phyloP scores from a whole-genome alignment of 495 filamentous ascomycete genomes.

The Hypoxylon cercidicola region DNA sequence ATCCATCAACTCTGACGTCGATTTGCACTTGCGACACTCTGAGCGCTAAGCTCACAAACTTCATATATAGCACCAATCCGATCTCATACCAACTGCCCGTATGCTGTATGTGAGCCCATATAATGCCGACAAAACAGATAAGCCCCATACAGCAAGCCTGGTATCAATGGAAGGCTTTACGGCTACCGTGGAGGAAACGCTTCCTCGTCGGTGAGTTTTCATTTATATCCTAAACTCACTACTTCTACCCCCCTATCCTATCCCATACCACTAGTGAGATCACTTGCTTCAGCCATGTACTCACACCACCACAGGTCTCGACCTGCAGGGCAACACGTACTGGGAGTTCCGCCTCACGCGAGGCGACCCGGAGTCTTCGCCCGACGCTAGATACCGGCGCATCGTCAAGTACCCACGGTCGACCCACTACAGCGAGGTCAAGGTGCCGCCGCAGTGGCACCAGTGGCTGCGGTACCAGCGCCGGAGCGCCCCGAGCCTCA shows the following conservation, averaged over 20 bases:
- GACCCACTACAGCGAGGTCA: conserved; percentile 74
- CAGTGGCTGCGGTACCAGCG: conserved; percentile 95
- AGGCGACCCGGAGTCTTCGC: conserved; percentile 59
- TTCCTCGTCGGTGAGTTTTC: conserved; percentile 76
- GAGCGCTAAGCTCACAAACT: too few relatives aligned
- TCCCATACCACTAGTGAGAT: too few relatives aligned
- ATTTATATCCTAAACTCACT: conserved; percentile 28
- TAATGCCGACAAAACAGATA: conserved; percentile 42
- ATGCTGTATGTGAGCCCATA: background rate
- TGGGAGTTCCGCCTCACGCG: conserved; percentile 86
- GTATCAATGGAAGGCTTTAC: conserved; percentile 86
- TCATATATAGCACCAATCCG: background rate
- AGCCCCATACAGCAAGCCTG: conserved; percentile 63
- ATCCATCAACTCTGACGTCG: conserved; percentile 42
- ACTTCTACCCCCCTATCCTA: too few relatives aligned
- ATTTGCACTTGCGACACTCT: conserved; percentile 2
- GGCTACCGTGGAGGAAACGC: conserved; percentile 85
- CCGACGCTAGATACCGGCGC: conserved; percentile 53
- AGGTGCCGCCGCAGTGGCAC: conserved; percentile 81
- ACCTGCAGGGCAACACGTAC: conserved; percentile 90
- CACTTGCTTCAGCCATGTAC: too few relatives aligned
- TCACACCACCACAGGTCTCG: conserved; percentile 63
- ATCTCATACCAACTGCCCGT: too few relatives aligned
- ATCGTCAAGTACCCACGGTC: conserved; percentile 75
- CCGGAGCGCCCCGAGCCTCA: conserved; percentile 70